Base-by-base conservation (phyloP, 805 yeast species). In the Saccharomycodes ludwigii region DNA sequence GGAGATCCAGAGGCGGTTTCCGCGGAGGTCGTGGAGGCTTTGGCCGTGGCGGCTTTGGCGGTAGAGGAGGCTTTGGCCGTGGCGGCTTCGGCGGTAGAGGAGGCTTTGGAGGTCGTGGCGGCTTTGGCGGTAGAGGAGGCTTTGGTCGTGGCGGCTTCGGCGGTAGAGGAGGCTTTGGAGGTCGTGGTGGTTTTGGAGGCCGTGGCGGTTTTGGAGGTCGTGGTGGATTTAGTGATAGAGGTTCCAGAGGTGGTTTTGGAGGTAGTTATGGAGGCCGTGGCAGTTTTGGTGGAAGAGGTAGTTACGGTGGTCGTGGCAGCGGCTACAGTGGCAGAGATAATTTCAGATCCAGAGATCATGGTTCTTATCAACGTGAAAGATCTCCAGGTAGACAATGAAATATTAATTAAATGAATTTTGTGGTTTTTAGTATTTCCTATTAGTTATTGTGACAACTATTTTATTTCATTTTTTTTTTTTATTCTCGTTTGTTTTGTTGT, bases 301-400 rank as follows among this genome's bases (percentile, higher is more conserved):
- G 63, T 21, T 57, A 47, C 41, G 48, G 52, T 32, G 54, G 44
- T 9, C 40, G 43, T 38, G 43, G 59, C 42, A 61, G 60, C 29
- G 55, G 49, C 41, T 44, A 38, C 22, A 48, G 49, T 32, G 52
- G 43, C 34, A 36, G 52, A 38, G 44, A 43, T 29, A 41, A 46
- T 18, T 44, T 32, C 34, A 63, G 71, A 49, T 63, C 73, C 36
- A 62, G 68, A 44, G 74, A 66, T 43, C 54, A 54, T 39, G 61
- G 52, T 30, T 50, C 48, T 31, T 64, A 65, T 53, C 71, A 68
- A 44, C 68, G 80, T 54, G 80, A 74, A 55, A 76, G 84, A 70
- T 76, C 85, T 38, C 84, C 85, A 59, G 68, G 78, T 41, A 74
- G 83, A 63, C 76, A 73, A 56, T 72, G 60, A 59, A 28, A 24